Percentiles rank a stretch among this genome's conserved stretches.
Evolutionary conservation across 306 rosid species (phyloP).

Genomic region (Trifolium repens): DNA sequence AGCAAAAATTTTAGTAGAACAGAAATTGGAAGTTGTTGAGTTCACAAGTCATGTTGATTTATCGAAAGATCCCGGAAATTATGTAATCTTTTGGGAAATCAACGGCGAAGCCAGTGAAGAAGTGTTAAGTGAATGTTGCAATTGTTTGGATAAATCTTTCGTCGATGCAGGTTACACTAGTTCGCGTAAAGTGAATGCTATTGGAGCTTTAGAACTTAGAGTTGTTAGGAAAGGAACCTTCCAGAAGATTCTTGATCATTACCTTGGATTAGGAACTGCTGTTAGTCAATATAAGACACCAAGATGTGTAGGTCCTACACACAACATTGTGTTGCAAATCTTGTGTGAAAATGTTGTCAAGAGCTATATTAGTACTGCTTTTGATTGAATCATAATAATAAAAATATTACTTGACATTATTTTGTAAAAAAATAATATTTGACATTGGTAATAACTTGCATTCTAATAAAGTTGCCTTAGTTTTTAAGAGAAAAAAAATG

Average conservation of each 20-base stretch:
- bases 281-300: constrained; percentile 92
- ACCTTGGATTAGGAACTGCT: constrained; percentile 71
- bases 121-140: constrained; percentile 72
- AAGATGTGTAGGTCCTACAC: constrained; percentile 64
- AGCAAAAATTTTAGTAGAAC: constrained; percentile 52
- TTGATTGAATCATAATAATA: constrained; percentile 32
- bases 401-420: not conserved
- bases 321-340: constrained; percentile 67
- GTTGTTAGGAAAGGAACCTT: constrained; percentile 78
- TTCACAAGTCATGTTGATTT: constrained; percentile 74
- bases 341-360: constrained; percentile 63
- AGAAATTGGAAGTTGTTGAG: constrained; percentile 75
- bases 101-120: constrained; percentile 69
- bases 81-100: constrained; percentile 86
- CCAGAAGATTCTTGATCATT: constrained; percentile 75
- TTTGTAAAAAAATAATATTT: not conserved
- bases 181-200: constrained; percentile 72
- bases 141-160: constrained; percentile 72
- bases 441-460: not conserved
- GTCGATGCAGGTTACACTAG: constrained; percentile 78
- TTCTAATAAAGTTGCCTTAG: no score
- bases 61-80: constrained; percentile 78
- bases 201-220: constrained; percentile 77
- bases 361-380: constrained; percentile 70
- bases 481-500: no score